Evolutionary conservation across 2,329 filamentous ascomycete genomes (phyloP).

Genomic region (Ophiosphaerella herpotricha): DNA sequence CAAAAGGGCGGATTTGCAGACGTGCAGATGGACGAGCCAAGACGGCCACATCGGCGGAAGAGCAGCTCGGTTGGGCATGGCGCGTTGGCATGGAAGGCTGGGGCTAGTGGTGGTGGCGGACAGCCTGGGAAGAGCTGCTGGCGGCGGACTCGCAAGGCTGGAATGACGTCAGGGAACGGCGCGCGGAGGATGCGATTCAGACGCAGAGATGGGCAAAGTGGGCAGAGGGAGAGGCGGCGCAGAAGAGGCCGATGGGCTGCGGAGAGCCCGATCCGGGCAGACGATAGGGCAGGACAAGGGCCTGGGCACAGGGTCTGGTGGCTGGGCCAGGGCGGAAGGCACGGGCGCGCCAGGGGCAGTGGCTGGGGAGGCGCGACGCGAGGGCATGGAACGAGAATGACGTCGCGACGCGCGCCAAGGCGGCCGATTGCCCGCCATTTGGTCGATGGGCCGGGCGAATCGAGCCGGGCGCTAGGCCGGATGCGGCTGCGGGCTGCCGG

Average conservation of each 20-base stretch:
- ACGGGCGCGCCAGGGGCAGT: background rate
- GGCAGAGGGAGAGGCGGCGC: background rate
- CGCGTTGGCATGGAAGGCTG: too few species aligned
- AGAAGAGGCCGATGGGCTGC: background rate
- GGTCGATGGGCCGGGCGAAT: slow-evolving; percentile 16
- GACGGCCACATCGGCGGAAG: background rate
- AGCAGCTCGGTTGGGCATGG: background rate
- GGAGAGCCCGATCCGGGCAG: background rate
- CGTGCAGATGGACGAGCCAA: slow-evolving; percentile 2
- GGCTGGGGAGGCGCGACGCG: background rate
- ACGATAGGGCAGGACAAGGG: background rate
- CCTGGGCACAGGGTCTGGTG: slow-evolving; percentile 14
- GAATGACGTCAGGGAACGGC: background rate
- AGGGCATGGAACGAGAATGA: slow-evolving; percentile 8
- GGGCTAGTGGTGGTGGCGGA: too few species aligned
- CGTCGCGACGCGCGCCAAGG: slow-evolving; percentile 14
- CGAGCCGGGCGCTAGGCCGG: slow-evolving; percentile 1
- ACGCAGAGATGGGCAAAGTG: background rate
- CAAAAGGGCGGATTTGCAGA: background rate
- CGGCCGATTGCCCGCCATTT: slow-evolving; percentile 18
- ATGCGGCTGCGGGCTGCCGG: background rate
- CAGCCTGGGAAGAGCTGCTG: too few species aligned
- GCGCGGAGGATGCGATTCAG: background rate
- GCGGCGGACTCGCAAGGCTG: background rate
- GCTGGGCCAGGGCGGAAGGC: slow-evolving; percentile 6